Conservation (phyloP, 768 basidiomycete species). For the Amanita phalloides region DNA sequence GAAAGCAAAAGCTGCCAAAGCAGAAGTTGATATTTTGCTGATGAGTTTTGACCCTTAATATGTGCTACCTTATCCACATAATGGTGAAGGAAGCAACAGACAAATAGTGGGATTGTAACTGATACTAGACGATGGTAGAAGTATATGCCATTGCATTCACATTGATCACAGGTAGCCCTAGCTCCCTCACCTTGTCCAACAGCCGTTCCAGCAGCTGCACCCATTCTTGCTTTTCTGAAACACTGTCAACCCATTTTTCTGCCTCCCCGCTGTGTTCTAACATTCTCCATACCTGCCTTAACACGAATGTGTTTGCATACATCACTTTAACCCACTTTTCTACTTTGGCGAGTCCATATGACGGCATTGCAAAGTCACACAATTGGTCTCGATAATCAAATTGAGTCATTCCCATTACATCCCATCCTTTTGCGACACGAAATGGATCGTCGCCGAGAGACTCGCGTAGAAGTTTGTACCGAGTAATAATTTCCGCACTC, state of each 20-base stretch:
- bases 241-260: conserved; percentile 46
- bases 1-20: too few relatives aligned
- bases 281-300: conserved; percentile 48
- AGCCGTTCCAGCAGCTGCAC: conserved; percentile 30
- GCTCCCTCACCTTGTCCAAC: conserved; percentile 18
- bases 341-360: conserved; percentile 13
- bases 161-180: conserved; percentile 3
- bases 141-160: too few relatives aligned
- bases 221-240: conserved; percentile 60
- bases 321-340: conserved; percentile 49
- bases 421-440: conserved; percentile 45
- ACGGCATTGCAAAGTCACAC: conserved; percentile 31
- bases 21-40: too few relatives aligned
- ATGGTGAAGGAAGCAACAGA: too few relatives aligned
- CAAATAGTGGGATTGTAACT: too few relatives aligned
- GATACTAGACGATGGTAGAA: too few relatives aligned
- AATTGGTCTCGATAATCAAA: conserved; percentile 61
- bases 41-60: too few relatives aligned
- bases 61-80: too few relatives aligned
- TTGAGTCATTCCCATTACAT: conserved; percentile 42
- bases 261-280: conserved; percentile 48
- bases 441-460: conserved; percentile 18
- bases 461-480: conserved; percentile 31
- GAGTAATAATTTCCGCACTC: conserved; percentile 34
- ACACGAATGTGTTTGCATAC: conserved; percentile 32